Evolutionary conservation across 345 rosid genomes (phyloP), one percentile per base, ranked within the genome.

Genomic region (Cardiospermum halicacabum): DNA sequence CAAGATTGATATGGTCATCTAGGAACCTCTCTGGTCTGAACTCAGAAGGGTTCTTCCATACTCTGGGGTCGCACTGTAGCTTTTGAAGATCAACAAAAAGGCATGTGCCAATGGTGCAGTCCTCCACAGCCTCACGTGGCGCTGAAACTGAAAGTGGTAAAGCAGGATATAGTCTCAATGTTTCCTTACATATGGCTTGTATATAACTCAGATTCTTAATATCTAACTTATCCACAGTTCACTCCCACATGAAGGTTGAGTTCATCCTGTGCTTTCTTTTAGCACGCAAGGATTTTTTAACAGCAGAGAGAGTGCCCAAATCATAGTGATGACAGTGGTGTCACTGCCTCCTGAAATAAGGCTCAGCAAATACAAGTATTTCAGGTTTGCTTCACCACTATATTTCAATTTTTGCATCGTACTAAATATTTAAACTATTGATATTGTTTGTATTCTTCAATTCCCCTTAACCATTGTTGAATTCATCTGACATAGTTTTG

Each of bases 271-370:
- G 79, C 82, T 58, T 53, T 67, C n/a, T 45, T 70, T 72, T 16
- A 81, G 19, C 30, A 54, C 61, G 15, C 54, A 36, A 4, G 64
- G 72, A 4, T 80, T 70, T 69, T 80, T 80, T 60, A 78, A 31
- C 50, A 80, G 58, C 48, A 78, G 53, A 32, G 85, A 72, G 1
- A 83, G 42, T 2, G 74, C 70, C 85, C 85, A 83, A 45, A 78
- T 75, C n/a, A 82, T 58, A 22, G 78, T 67, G 36, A 79, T 34
- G 36, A 73, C 68, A n/a, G 77, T 68, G 3, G 87, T 74, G 11
- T 84, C 86, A 6, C 72, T 69, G 15, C 83, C 85, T 7, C 82
- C 81, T 24, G 77, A 32, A 0, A 86, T 67, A 50, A 86, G 73
- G 60, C 79, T 80, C 92, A 83, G 65, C 65, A 50, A 68, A n/a